Percentiles rank a stretch among this genome's conserved stretches.
Conservation (phyloP, 257 asterid genomes). For the Vinca minor region DNA sequence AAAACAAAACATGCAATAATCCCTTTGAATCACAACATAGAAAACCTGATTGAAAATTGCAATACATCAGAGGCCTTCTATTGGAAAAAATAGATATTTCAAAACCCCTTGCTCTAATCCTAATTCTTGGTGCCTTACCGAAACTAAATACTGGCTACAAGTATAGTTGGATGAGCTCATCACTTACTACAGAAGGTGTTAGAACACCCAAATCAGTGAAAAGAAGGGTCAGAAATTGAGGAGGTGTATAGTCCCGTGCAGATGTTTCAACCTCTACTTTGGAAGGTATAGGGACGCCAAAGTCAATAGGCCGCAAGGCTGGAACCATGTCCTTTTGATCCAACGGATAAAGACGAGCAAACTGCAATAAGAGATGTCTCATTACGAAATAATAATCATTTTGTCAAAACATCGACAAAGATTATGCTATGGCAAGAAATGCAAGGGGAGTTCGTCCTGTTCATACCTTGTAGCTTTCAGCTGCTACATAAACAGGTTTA, state of each 20-base stretch:
- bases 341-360: conserved; percentile 85
- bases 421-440: background rate
- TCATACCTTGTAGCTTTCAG: conserved; percentile 87
- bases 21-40: background rate
- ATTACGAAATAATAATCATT: background rate
- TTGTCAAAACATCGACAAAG: background rate
- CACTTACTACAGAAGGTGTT: conserved; percentile 89
- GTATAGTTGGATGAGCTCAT: conserved; percentile 80
- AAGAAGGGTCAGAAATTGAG: conserved; percentile 70
- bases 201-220: conserved; percentile 87
- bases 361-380: conserved; percentile 33
- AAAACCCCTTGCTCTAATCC: background rate
- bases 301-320: conserved; percentile 75
- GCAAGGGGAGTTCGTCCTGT: background rate
- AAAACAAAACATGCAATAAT: too few species aligned
- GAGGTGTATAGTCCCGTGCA: conserved; percentile 91
- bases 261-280: conserved; percentile 94
- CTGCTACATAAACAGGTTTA: conserved; percentile 89
- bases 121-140: background rate
- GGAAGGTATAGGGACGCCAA: conserved; percentile 89
- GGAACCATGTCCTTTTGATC: conserved; percentile 94
- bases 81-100: too few species aligned
- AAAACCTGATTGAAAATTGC: background rate
- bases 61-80: background rate
- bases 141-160: conserved; percentile 17